phyloP scores from a whole-genome alignment of 352 stramenopile genomes.

The Thraustochytrium striatum region DNA sequence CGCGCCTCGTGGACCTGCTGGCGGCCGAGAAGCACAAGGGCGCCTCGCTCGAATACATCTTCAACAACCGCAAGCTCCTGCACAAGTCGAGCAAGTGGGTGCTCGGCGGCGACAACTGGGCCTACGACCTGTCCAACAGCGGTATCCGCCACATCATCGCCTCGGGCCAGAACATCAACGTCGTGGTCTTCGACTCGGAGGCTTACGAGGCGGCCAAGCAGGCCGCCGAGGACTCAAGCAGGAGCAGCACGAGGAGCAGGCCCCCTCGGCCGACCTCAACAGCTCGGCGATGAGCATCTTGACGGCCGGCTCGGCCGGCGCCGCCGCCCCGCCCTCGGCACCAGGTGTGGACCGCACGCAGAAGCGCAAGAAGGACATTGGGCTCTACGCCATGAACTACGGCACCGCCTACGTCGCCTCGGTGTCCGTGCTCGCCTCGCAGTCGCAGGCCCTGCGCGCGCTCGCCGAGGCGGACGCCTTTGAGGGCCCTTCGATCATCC shows the following conservation, averaged over 20 bases:
- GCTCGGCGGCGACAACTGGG: constrained; percentile 66
- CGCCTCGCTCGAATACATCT: constrained; percentile 57
- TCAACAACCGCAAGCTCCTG: constrained; percentile 62
- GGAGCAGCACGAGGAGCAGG: neutral
- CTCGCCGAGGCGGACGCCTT: constrained; percentile 74
- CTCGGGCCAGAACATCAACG: constrained; percentile 64
- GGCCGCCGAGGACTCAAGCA: neutral
- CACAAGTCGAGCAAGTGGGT: constrained; percentile 66
- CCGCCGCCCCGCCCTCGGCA: constrained; percentile 1
- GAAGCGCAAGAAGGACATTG: constrained; percentile 18
- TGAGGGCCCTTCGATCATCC: constrained; percentile 68
- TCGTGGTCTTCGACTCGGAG: constrained; percentile 66
- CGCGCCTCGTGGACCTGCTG: constrained; percentile 51
- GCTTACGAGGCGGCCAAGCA: constrained; percentile 55
- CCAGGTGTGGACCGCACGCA: neutral
- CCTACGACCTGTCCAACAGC: constrained; percentile 66
- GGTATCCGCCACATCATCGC: constrained; percentile 64
- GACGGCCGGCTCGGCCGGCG: neutral
- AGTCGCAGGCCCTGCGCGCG: constrained; percentile 70
- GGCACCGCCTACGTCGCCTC: constrained; percentile 73
- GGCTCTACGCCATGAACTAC: constrained; percentile 74
- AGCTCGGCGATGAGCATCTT: neutral
- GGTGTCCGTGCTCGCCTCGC: constrained; percentile 60
- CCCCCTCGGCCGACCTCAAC: constrained; percentile 12
- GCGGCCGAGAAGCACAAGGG: constrained; percentile 47